A percentile compares a stretch with the other conserved stretches of the same genome.
Evolutionary conservation across 805 yeast genomes (phyloP).

Genomic region (Hermanozyma aechmeae): DNA sequence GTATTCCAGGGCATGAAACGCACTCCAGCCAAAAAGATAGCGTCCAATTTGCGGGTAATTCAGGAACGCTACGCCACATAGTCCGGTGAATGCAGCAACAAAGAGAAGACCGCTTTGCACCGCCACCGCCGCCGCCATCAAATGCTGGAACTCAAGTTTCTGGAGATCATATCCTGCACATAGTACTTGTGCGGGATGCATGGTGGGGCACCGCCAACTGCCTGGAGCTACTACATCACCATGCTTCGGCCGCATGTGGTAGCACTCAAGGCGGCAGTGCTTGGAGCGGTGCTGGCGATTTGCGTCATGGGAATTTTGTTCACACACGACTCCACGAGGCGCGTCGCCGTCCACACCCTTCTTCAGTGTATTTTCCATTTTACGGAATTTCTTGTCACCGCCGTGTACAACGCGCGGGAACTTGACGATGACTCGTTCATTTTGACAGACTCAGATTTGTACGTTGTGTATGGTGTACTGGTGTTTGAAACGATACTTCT

Average conservation of each 20-base stretch:
- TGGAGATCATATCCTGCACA: constrained; percentile 8
- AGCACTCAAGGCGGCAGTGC: constrained; percentile 19
- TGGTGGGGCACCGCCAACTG: neutral
- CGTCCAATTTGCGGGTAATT: too few relatives aligned
- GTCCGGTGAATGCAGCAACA: too few relatives aligned
- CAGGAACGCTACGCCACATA: too few relatives aligned
- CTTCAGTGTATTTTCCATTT: constrained; percentile 54
- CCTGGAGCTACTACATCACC: constrained; percentile 13
- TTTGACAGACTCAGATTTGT: constrained; percentile 21
- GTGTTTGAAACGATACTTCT: neutral
- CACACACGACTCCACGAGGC: neutral
- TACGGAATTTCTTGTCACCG: constrained; percentile 75
- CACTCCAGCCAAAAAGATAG: constrained; percentile 7
- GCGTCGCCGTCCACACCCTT: constrained; percentile 5
- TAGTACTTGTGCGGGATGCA: neutral
- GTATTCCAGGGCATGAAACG: constrained; percentile 21
- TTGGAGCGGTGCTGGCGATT: constrained; percentile 18
- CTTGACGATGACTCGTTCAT: constrained; percentile 53
- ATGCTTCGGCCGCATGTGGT: constrained; percentile 23
- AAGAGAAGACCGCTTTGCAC: too few relatives aligned
- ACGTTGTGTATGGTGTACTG: constrained; percentile 9
- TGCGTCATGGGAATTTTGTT: constrained; percentile 1
- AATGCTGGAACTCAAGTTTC: constrained; percentile 12
- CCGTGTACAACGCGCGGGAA: constrained; percentile 56
- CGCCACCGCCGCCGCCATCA: constrained; percentile 9